Evolutionary conservation across 345 rosid genomes (phyloP).

Genomic region (Corymbia maculata): DNA sequence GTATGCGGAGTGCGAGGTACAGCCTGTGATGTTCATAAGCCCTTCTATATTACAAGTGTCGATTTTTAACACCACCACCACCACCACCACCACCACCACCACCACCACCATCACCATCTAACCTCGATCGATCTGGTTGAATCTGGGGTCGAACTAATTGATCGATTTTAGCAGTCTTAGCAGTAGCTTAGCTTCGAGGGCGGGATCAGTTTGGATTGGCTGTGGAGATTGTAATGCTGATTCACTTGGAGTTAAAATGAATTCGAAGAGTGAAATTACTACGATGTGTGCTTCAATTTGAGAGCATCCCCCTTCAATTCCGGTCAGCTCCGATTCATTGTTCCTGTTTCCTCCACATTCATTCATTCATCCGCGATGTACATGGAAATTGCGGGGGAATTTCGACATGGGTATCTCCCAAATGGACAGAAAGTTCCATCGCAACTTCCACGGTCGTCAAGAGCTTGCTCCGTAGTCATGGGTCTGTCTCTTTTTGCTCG

Average conservation of each 20-base stretch:
- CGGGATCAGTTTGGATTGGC: background rate
- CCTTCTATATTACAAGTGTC: background rate
- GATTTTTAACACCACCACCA: background rate
- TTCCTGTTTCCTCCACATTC: background rate
- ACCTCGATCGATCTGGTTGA: background rate
- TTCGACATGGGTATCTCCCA: background rate
- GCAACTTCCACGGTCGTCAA: background rate
- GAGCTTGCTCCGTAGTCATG: background rate
- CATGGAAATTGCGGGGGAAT: background rate
- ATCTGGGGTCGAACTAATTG: background rate
- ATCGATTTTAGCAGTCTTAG: background rate
- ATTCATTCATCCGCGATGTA: background rate
- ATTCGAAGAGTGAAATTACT: background rate
- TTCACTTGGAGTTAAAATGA: background rate
- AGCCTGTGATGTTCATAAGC: background rate
- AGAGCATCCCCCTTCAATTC: background rate
- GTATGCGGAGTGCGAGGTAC: background rate
- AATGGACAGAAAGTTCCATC: background rate
- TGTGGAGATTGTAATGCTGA: background rate
- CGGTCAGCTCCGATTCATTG: background rate
- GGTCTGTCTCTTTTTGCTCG: background rate
- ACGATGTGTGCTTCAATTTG: background rate
- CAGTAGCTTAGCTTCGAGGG: background rate
- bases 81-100: background rate
- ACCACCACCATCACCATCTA: background rate